A percentile compares a stretch with the other conserved stretches of the same genome.
These are phyloP conservation scores for Gryganskiella cystojenkinii DNA, from an alignment of 192 early-diverging fungal genomes.

Conservation along the genomic window DNA sequence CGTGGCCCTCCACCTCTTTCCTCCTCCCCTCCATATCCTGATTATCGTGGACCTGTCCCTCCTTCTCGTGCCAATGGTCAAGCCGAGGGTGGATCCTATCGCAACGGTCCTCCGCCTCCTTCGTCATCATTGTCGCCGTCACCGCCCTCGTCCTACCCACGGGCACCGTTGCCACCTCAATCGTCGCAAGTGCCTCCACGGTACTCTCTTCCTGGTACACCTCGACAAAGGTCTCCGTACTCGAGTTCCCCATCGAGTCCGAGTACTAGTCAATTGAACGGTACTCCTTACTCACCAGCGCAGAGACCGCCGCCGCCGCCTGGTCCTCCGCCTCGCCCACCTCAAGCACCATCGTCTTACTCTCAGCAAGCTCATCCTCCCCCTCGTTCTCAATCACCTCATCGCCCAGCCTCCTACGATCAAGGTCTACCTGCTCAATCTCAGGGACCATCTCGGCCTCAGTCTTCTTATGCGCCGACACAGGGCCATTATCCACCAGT, in stretches of 20 bases:
- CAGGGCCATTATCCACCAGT: conserved; percentile 29
- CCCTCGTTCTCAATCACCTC: conserved; percentile 11
- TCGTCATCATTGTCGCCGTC: too few species aligned
- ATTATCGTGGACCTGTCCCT: not conserved
- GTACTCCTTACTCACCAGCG: not conserved
- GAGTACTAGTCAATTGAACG: too few species aligned
- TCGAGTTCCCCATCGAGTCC: not conserved
- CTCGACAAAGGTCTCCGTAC: not conserved
- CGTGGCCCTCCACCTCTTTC: not conserved
- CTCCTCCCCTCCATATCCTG: not conserved
- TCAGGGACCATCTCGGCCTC: not conserved
- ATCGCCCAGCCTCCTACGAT: not conserved
- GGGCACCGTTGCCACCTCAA: not conserved
- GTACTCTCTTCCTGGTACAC: too few species aligned
- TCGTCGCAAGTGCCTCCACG: not conserved
- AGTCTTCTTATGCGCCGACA: not conserved
- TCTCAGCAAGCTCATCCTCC: too few species aligned
- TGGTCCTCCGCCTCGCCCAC: conserved; percentile 2
- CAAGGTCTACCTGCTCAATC: not conserved
- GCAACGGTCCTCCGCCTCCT: too few species aligned
- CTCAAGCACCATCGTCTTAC: too few species aligned
- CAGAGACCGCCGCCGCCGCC: not conserved
- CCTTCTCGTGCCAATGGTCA: not conserved
- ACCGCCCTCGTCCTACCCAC: not conserved
- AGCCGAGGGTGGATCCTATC: too few species aligned